Base-by-base conservation (phyloP, 1,284 basidiomycete genomes). In the Grifola frondosa region DNA sequence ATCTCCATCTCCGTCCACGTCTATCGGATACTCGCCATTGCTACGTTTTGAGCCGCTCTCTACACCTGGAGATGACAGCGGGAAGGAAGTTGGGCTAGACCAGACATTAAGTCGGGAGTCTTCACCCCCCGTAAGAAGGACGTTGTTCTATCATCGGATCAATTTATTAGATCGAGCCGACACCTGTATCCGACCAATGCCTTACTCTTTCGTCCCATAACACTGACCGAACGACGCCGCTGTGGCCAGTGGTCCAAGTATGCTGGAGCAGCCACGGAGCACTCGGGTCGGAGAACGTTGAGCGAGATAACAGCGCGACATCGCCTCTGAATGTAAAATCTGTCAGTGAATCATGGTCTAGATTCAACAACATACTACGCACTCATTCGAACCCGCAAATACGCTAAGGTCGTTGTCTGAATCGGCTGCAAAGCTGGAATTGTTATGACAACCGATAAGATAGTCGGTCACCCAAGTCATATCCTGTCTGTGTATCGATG, bases 381-480 rank as follows among this genome's bases (percentile, higher is more conserved):
- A 62, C 67, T 68, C 67, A 36, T 70, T 69, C 1, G 67, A 68
- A 7, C 68, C 68, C 4, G 59, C 58, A 31, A 70, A 64, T n/a
- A 69, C 26, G 41, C 57, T 58, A 8, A 70, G 53, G 38, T 62
- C 63, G 36, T 61, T 64, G 37, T 60, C 59, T 16, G 51, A 45
- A 10, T 54, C 54, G 2, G 56, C 53, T 11, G 56, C 48, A 23
- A 59, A 46, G 28, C 29, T 40, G 9, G 46, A 35, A 24, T 46
- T 44, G 34, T 59, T 63, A 48, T 69, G 65, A 38, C 62, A 63
- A 5, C 66, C 66, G 43, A 70, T 61, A 33, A 68, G 49, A 46
- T 70, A 70, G 53, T 70, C 66, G 6, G 68, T 68, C n/a, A 67
- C 60, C 68, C 68, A 70, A 15, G 64, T 66, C 13, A 61, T 42